Conservation (phyloP, 306 rosid species). For the Hippophae rhamnoides region DNA sequence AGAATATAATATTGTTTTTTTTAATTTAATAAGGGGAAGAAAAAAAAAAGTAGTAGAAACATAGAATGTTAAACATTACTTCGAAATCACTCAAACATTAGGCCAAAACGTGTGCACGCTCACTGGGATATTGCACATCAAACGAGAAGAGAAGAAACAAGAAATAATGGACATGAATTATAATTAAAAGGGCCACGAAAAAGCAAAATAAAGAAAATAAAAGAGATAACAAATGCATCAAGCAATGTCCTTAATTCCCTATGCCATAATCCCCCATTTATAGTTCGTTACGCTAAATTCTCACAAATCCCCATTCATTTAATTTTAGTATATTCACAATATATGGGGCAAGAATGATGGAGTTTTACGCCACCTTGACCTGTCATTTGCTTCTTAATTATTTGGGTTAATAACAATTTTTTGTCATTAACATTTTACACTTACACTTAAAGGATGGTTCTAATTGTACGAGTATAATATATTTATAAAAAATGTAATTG, state of each 20-base stretch:
- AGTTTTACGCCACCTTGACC: conserved; percentile 38
- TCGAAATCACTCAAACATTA: conserved; percentile 39
- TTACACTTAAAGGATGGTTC: no score
- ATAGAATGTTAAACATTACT: conserved; percentile 26
- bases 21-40: neutral
- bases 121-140: conserved; percentile 44
- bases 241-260: conserved; percentile 53
- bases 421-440: no score
- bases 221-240: conserved; percentile 47
- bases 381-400: conserved; percentile 16
- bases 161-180: neutral
- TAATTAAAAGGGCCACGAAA: neutral
- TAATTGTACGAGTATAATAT: no score
- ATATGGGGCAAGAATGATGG: conserved; percentile 31
- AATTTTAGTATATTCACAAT: conserved; percentile 1
- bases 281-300: conserved; percentile 94
- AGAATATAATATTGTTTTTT: neutral
- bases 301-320: conserved; percentile 66
- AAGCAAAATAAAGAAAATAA: neutral
- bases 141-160: conserved; percentile 19
- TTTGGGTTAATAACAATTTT: no score
- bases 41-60: neutral
- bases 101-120: conserved; percentile 45
- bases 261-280: conserved; percentile 33
- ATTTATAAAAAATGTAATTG: no score